Percentiles rank a stretch among this genome's conserved stretches.
Evolutionary conservation across 1,139 yeast species (phyloP).

Genomic region (Geotrichum citri-aurantii): DNA sequence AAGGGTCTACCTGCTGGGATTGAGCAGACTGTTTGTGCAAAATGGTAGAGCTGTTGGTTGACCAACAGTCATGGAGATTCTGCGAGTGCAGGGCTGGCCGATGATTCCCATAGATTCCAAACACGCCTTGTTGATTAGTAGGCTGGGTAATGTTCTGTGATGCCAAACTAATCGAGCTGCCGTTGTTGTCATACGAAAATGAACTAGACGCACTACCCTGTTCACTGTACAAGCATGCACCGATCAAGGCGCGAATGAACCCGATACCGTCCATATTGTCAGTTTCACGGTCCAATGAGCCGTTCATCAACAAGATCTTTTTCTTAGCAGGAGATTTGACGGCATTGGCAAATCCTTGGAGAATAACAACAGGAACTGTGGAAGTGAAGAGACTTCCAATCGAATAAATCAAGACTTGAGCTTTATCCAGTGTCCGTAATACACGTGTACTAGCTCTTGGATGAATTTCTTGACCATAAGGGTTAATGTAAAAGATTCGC

Average conservation of each 20-base stretch:
- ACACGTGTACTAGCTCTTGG: conserved; percentile 72
- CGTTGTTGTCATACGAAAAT: conserved; percentile 2
- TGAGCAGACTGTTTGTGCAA: background rate
- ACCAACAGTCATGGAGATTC: background rate
- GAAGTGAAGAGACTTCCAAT: conserved; percentile 89
- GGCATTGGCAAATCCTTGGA: conserved; percentile 59
- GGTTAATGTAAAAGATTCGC: conserved; percentile 73
- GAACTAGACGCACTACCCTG: conserved; percentile 11
- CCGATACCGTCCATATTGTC: conserved; percentile 56
- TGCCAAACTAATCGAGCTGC: conserved; percentile 9
- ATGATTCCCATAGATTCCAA: background rate
- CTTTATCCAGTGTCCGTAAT: conserved; percentile 43
- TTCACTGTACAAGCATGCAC: conserved; percentile 34
- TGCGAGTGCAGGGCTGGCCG: background rate
- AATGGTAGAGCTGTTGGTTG: background rate
- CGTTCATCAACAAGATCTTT: conserved; percentile 53
- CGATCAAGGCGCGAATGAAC: conserved; percentile 50
- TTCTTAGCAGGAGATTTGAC: conserved; percentile 38
- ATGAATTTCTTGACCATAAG: conserved; percentile 81
- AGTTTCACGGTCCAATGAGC: conserved; percentile 72
- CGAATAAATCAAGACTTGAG: conserved; percentile 60
- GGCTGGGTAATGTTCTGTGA: background rate
- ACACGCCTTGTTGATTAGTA: background rate
- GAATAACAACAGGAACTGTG: conserved; percentile 65
- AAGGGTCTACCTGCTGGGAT: conserved; percentile 7